Percentiles rank a stretch among this genome's conserved stretches.
Conservation (phyloP, 257 asterid genomes). For the Verbascum thapsus region DNA sequence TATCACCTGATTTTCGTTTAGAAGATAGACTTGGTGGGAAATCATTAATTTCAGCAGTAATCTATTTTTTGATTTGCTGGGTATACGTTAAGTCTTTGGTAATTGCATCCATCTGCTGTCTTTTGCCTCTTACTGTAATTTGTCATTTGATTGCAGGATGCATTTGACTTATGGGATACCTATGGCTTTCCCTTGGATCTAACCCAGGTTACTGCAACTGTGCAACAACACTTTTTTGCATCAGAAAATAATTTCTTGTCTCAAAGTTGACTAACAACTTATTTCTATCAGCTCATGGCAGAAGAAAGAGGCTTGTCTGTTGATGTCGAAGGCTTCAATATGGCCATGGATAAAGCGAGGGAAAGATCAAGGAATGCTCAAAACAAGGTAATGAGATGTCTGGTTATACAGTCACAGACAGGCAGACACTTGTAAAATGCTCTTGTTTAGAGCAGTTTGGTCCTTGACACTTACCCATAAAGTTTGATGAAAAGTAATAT, state of each 20-base stretch:
- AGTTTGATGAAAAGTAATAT: too few species aligned
- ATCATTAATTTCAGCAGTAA: conserved; percentile 8
- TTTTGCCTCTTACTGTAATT: conserved; percentile 29
- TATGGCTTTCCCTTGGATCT: conserved; percentile 96
- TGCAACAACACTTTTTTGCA: conserved; percentile 10
- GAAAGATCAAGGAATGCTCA: conserved; percentile 95
- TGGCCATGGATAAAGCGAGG: conserved; percentile 82
- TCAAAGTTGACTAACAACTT: conserved; percentile 27
- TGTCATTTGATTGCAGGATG: conserved; percentile 68
- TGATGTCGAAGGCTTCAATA: conserved; percentile 70
- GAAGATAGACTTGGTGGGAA: background rate
- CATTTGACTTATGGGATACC: conserved; percentile 95
- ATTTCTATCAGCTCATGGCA: conserved; percentile 78
- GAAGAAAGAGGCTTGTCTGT: conserved; percentile 92
- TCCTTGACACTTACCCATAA: conserved; percentile 16
- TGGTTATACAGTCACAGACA: conserved; percentile 19
- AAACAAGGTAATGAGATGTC: conserved; percentile 62
- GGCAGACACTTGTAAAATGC: conserved; percentile 2
- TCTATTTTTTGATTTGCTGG: background rate
- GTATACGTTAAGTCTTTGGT: conserved; percentile 9
- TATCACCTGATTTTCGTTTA: conserved; percentile 1
- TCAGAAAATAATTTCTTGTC: conserved; percentile 4
- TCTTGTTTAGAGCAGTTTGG: conserved; percentile 3
- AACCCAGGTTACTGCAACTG: conserved; percentile 69
- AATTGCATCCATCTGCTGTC: background rate